Conservation (phyloP, 1,284 basidiomycete genomes). For the Cryptococcus depauperatus region DNA sequence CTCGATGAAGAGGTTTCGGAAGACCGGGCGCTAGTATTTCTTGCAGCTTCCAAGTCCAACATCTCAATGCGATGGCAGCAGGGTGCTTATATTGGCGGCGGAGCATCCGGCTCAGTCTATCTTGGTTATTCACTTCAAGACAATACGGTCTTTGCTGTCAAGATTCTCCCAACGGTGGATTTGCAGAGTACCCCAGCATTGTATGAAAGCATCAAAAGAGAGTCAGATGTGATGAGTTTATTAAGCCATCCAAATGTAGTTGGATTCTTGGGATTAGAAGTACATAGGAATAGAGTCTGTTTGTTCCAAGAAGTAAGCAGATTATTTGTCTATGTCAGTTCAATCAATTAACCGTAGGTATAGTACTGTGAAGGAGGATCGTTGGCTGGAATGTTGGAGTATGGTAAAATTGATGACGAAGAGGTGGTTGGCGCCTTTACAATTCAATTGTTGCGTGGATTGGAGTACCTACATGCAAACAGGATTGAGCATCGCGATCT, state of each 20-base stretch:
- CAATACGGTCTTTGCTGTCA: conserved; percentile 96
- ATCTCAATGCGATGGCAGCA: conserved; percentile 99
- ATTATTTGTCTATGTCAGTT: background rate
- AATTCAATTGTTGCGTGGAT: conserved; percentile 87
- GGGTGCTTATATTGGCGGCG: conserved; percentile 92
- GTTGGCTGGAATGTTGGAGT: conserved; percentile 79
- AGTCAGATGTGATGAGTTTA: conserved; percentile 98
- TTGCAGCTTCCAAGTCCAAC: conserved; percentile 86
- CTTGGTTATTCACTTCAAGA: conserved; percentile 94
- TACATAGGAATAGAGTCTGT: conserved; percentile 20
- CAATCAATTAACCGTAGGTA: background rate
- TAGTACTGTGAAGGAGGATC: conserved; percentile 95
- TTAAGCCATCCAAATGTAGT: conserved; percentile 96
- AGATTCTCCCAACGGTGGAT: conserved; percentile 98
- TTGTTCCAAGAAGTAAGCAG: conserved; percentile 14
- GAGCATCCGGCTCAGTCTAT: conserved; percentile 97
- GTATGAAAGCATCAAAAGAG: conserved; percentile 91
- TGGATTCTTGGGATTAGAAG: conserved; percentile 98
- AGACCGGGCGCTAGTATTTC: conserved; percentile 80
- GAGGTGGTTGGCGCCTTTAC: conserved; percentile 93
- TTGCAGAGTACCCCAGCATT: conserved; percentile 70
- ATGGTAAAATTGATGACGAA: conserved; percentile 94
- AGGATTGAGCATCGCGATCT: conserved; percentile 94
- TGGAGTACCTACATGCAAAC: conserved; percentile 89
- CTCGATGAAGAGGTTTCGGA: conserved; percentile 84